These are phyloP conservation scores for Paraphoma sp. DNA, from an alignment of 2,329 filamentous ascomycete genomes.

Conservation along the genomic window DNA sequence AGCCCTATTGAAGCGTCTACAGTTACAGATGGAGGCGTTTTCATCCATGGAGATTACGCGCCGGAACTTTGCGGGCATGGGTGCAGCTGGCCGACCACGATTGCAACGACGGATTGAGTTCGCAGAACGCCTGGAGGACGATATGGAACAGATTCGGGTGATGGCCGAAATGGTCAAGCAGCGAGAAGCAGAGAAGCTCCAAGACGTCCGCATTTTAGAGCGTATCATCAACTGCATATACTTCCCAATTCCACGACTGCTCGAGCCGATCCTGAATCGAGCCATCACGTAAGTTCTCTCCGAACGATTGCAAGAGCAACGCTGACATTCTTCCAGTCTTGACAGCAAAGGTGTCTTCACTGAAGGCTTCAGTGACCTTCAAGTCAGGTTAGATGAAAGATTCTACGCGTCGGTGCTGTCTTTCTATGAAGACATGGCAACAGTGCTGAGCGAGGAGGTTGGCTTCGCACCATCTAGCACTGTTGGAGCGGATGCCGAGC, in stretches of 20 bases:
- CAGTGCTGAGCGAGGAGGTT: conserved; percentile 62
- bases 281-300: conserved; percentile 75
- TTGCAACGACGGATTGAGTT: conserved; percentile 87
- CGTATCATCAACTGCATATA: conserved; percentile 88
- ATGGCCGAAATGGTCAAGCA: conserved; percentile 75
- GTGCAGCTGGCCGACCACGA: conserved; percentile 77
- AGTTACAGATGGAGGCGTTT: conserved; percentile 94
- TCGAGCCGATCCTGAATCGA: conserved; percentile 80
- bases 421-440: conserved; percentile 66
- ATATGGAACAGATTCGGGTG: conserved; percentile 77
- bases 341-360: conserved; percentile 62
- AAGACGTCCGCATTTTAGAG: conserved; percentile 76
- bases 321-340: conserved; percentile 25
- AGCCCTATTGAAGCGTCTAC: conserved; percentile 87
- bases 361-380: conserved; percentile 60
- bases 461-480: conserved; percentile 55
- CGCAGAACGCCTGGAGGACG: conserved; percentile 74
- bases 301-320: background rate
- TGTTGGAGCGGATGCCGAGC: conserved; percentile 47
- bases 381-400: conserved; percentile 61
- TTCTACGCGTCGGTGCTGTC: conserved; percentile 65
- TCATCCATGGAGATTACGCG: conserved; percentile 97
- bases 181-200: conserved; percentile 78
- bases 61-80: conserved; percentile 95
- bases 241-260: conserved; percentile 81